Base-by-base conservation (phyloP, 2,329 filamentous ascomycete species). In the Aquanectria penicillioides region DNA sequence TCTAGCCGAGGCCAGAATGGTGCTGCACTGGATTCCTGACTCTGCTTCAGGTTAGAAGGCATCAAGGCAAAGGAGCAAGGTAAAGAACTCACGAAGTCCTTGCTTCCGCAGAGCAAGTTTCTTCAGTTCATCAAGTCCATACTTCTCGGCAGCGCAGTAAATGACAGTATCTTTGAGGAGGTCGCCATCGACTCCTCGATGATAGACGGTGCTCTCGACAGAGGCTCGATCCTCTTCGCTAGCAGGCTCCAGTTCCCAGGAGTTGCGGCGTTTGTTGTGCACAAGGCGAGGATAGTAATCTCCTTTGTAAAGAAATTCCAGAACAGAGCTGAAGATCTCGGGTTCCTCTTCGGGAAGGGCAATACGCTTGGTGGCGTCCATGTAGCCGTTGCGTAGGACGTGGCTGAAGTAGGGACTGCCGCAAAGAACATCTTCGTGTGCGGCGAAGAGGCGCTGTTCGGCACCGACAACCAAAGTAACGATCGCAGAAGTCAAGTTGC, bases 281-380 rank as follows among this genome's bases (percentile, higher is more conserved):
- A 92, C 78, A 20, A 97, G 83, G 15, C 90, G 89, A 3, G 94
- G 93, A 68, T 89, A 94, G 79, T 97, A 97, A 77, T 97, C 94
- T 64, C 93, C 93, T 78, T 96, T 96, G 84, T 96, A 96, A 55
- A 97, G 87, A 68, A 90, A 97, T 74, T 97, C 94, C 55, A 97
- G 87, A 10, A 97, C 84, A 6, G 90, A 93, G 7, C 92, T 96
- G 76, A 97, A 94, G 70, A 97, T 89, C 74, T 97, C 93, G 17
- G 94, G 93, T 68, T 94, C 89, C 76, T 97, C 94, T 59, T 94
- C 88, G 2, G 92, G 90, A 2, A 97, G 86, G 48, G 89, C 84
- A 73, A 97, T 90, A 52, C 89, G 88, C 78, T 92, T 93, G 72
- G 71, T 69, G 5, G 70, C 62, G 46, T 77, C 75, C 64, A 73